Base-by-base conservation (phyloP, 768 basidiomycete species). In the Astraeus odoratus region DNA sequence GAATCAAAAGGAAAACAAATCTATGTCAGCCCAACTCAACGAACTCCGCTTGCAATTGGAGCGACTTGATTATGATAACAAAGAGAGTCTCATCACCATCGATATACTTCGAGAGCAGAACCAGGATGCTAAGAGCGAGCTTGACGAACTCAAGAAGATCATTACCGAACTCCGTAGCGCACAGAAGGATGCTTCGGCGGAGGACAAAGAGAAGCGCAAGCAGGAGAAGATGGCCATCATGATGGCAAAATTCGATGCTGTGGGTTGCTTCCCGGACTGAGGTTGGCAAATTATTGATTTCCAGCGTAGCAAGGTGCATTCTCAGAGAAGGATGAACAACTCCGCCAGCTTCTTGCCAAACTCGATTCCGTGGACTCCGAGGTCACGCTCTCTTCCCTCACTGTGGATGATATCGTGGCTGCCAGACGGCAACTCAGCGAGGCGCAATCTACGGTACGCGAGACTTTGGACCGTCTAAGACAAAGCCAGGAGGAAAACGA, bases 151-250 rank as follows among this genome's bases (percentile, higher is more conserved):
- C 34, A 81, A 76, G 72, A 85, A 80, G 66, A 77, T 80, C 51
- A 76, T 93, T 47, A 66, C 75, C 15, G 90, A 93, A 38, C 67
- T 91, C 53, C 92, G 89, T 70, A 69, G 73, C 27, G 75, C 81
- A 10, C 88, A 93, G 66, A 87, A 84, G 66, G 87, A 89, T 49
- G 79, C 85, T 13, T 83, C 85, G 30, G 83, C 83, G 25, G 96
- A 98, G 64, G 96, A 97, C 63, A 97, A 94, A 70, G 96, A 99
- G 74, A 96, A 91, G 74, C 81, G 88, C 65, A 98, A 98, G 67
- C 92, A 95, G 59, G 95, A 98, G 72, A 97, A 97, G 76, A 90
- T 99, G 88, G 93, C 91, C 8, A 73, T 93, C 53, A 96, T 99
- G 91, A 97, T 99, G 95, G 91, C 95, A 47, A 94, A 95, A 65